Evolutionary conservation across 441 rosid genomes (phyloP), one percentile per base, ranked within the genome.

Genomic region (Populus trichocarpa): DNA sequence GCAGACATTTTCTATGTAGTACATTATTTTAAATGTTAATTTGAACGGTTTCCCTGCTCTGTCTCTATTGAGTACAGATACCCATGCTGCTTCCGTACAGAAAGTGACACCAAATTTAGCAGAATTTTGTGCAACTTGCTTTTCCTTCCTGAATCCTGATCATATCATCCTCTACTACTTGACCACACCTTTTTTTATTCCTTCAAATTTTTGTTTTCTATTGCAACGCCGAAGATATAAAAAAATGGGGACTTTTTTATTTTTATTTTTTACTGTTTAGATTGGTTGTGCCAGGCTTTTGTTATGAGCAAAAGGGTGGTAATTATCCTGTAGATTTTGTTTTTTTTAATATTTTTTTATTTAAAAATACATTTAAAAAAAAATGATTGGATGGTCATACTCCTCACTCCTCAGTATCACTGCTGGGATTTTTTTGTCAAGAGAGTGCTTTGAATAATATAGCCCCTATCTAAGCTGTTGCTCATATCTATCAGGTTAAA

Each of bases 11-110:
- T 20, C 0, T n/a, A 8, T 22, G 1, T 18, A 26, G 32, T 53
- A 22, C 33, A 64, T 74, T 70, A 38, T 71, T 42, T 7, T 50
- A 46, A 66, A 26, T 71, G 22, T 7, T 33, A 46, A 50, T 28
- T 22, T 1, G 16, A 65, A 20, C 66, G 3, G 66, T 23, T 20
- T 57, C 23, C 22, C 9, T 57, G 7, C 63, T 22, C 63, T 66
- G 20, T 26, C 26, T 26, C 11, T 28, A 2, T 0, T 28, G 66
- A 40, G 23, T 77, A 57, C 70, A 70, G 22, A 70, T 38, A n/a
- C 53, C 80, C 66, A 71, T 65, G 69, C 75, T 46, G 30, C 80
- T 66, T 42, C 50, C 16, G 50, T 77, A 46, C 80, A 36, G 14
- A 20, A 64, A 65, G 59, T 11, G 26, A 26, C 46, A 71, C n/a